Conservation (phyloP, 176 grass and related monocot species). For the Aegilops sharonensis region DNA sequence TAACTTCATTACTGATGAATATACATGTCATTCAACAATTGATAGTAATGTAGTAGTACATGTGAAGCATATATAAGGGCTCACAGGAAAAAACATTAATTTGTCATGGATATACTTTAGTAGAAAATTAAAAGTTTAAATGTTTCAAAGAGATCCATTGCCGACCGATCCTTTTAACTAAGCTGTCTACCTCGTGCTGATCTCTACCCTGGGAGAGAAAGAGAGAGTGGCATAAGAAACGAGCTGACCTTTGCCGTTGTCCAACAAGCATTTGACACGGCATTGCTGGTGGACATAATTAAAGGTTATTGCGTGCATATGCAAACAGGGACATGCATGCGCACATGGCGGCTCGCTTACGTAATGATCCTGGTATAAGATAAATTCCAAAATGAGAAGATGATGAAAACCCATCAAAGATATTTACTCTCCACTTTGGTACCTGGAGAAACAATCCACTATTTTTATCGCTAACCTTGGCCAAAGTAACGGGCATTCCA, state of each 20-base stretch:
- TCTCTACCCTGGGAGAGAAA: slow-evolving; percentile 4
- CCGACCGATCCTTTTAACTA: background rate
- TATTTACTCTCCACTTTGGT: background rate
- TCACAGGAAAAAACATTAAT: too few relatives aligned
- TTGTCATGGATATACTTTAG: too few relatives aligned
- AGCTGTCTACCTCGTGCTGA: slow-evolving; percentile 14
- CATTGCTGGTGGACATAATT: slow-evolving; percentile 1
- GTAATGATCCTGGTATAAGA: slow-evolving; percentile 24
- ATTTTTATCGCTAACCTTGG: background rate
- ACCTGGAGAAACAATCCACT: too few relatives aligned
- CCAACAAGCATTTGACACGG: slow-evolving; percentile 39
- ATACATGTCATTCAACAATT: too few relatives aligned
- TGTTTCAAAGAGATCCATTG: too few relatives aligned
- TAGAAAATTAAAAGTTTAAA: too few relatives aligned
- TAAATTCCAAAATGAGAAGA: background rate
- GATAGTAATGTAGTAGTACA: too few relatives aligned
- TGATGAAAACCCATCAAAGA: background rate
- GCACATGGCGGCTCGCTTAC: slow-evolving; percentile 16
- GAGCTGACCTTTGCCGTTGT: slow-evolving; percentile 34
- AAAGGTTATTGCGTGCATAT: slow-evolving; percentile 14
- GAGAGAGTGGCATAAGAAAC: background rate
- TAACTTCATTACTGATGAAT: too few relatives aligned
- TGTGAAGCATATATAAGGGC: too few relatives aligned
- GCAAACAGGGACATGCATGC: background rate
- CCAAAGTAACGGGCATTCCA: too few relatives aligned